Evolutionary conservation across 2,329 filamentous ascomycete genomes (phyloP).

Genomic region (Ophiostoma sp.): DNA sequence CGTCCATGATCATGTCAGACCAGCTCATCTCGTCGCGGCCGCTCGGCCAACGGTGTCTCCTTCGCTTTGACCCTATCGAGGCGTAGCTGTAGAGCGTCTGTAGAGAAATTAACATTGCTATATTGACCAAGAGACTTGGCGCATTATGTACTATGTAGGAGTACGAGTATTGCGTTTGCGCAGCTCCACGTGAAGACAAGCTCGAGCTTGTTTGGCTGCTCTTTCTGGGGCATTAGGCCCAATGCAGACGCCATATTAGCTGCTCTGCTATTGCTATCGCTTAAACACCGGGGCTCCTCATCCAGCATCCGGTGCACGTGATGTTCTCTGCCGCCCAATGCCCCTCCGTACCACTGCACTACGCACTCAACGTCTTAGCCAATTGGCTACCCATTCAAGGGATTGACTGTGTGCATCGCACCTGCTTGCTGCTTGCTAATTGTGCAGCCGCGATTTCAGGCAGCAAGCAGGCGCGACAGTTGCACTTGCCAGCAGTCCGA

Average conservation of each 20-base stretch:
- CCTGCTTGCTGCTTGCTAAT: background rate
- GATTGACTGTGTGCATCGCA: background rate
- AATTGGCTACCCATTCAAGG: background rate
- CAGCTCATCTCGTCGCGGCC: slow-evolving; percentile 63
- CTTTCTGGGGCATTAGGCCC: no score
- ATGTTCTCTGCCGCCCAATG: background rate
- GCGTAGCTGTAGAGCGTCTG: background rate
- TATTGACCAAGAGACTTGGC: background rate
- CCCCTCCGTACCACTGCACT: no score
- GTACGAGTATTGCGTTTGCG: no score
- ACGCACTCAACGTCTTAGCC: no score
- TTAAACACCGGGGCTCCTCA: no score
- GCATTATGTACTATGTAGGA: no score
- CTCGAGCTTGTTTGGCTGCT: background rate
- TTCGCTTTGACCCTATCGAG: slow-evolving; percentile 42
- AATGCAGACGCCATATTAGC: background rate
- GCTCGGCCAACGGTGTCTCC: slow-evolving; percentile 51
- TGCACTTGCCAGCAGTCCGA: no score
- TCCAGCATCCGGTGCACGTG: background rate
- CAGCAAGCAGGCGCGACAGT: background rate
- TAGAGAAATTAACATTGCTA: background rate
- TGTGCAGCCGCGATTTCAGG: background rate
- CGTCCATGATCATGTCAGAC: slow-evolving; percentile 59
- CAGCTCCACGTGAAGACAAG: background rate
- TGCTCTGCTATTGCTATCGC: background rate